Evolutionary conservation across 1,284 basidiomycete genomes (phyloP), one percentile per base, ranked within the genome.

Genomic region (Fomitopsis betulina): DNA sequence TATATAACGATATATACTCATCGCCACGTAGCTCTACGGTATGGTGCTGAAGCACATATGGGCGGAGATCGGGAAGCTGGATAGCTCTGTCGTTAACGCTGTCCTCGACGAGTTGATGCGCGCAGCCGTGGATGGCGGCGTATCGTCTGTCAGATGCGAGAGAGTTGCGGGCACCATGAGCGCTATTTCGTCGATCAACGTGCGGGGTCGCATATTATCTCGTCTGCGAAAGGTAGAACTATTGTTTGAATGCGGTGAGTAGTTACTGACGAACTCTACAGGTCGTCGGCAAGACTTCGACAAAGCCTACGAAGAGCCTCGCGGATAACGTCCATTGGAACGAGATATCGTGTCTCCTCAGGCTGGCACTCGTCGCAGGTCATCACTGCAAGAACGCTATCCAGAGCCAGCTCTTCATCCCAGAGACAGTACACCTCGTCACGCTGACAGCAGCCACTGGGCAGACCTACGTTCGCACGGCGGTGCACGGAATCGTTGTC

Each of bases 381-480:
- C 87, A 91, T 65, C 84, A 87, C 53, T 81, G 83, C 0, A 82
- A 80, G 49, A 80, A 86, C 35, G 75, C 82, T 2, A 76, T 80
- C 19, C 85, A 88, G 62, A 84, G 84, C 54, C 89, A 92, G 65
- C 76, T 94, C 30, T 94, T 88, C 69, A 80, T 94, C 5, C 90
- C 94, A 0, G 93, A 96, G 69, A 79, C 91, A 38, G 78, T 88
- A 49, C 91, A 96, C 70, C 77, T 92, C 35, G 83, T 93, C 57
- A 86, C 86, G 1, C 78, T 94, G 19, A 78, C 91, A 1, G 84
- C 88, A 7, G 89, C 85, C 12, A 84, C 85, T 19, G 94, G 94
- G 9, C 82, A 89, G 1, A 74, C 86, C 0, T 73, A 86, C 25
- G 84, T 94, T 55, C 86, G 93, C 17, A 87, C 87, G 61, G 89